These are phyloP conservation scores for Calamus simplicifolius DNA, from an alignment of 176 grass and related monocot species.

Conservation along the genomic window DNA sequence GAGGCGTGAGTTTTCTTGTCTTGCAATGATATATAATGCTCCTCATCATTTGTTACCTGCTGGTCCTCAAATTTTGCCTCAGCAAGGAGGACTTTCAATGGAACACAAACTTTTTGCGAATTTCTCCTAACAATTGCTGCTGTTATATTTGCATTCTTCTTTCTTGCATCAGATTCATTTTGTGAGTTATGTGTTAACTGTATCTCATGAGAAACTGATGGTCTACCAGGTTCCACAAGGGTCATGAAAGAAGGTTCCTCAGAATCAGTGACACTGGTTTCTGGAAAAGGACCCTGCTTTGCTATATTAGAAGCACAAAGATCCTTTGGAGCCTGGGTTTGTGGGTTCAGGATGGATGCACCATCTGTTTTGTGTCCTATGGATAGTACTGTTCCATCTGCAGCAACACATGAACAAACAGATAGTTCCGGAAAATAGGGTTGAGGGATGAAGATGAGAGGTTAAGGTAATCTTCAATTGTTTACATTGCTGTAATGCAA, in stretches of 20 bases:
- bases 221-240: slow-evolving; percentile 1
- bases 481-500: too few species aligned
- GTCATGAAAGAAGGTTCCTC: slow-evolving; percentile 4
- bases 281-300: slow-evolving; percentile 1
- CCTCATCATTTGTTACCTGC: slow-evolving; percentile 30
- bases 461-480: too few species aligned
- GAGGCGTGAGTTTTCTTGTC: neutral
- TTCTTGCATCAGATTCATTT: slow-evolving; percentile 19
- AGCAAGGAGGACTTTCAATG: slow-evolving; percentile 48
- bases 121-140: slow-evolving; percentile 3
- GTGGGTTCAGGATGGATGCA: neutral
- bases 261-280: neutral
- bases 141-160: slow-evolving; percentile 14
- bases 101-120: slow-evolving; percentile 30
- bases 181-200: slow-evolving; percentile 6
- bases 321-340: slow-evolving; percentile 14
- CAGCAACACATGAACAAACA: neutral
- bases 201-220: slow-evolving; percentile 5
- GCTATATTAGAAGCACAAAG: slow-evolving; percentile 11
- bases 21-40: slow-evolving; percentile 18
- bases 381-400: neutral
- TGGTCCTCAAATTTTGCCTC: slow-evolving; percentile 52
- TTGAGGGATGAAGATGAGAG: neutral
- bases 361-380: slow-evolving; percentile 16
- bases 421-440: neutral